A percentile compares a stretch with the other conserved stretches of the same genome.
Conservation (phyloP, 495 filamentous ascomycete species). For the Podospora pseudoanserina region DNA sequence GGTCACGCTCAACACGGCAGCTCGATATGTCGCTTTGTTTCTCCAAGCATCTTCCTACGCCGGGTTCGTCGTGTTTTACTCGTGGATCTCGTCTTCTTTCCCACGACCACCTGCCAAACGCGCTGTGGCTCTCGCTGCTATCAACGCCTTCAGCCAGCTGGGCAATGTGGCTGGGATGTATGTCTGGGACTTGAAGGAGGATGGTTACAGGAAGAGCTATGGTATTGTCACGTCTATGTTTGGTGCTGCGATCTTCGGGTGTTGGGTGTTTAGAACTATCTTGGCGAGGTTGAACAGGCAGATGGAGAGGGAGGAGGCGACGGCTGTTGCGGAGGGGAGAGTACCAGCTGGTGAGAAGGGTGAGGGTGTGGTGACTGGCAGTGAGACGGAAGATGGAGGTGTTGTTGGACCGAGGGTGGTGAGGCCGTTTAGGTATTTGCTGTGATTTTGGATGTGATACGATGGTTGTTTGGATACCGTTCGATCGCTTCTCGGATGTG, state of each 20-base stretch:
- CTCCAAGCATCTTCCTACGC: constrained; percentile 60
- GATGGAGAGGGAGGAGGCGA: constrained; percentile 31
- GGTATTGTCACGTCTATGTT: constrained; percentile 62
- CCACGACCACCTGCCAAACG: constrained; percentile 76
- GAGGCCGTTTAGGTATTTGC: neutral
- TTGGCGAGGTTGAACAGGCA: constrained; percentile 64
- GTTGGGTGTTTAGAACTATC: constrained; percentile 52
- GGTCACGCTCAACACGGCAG: constrained; percentile 57
- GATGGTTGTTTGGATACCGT: neutral
- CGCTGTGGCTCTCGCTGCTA: constrained; percentile 69
- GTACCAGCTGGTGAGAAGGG: neutral
- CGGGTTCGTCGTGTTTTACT: constrained; percentile 65
- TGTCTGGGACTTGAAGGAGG: constrained; percentile 56
- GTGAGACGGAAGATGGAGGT: neutral
- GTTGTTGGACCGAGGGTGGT: neutral
- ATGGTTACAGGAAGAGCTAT: constrained; percentile 41
- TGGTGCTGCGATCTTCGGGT: constrained; percentile 51
- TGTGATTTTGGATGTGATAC: neutral
- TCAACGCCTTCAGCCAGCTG: constrained; percentile 73
- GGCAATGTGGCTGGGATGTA: constrained; percentile 72
- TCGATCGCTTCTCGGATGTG: neutral
- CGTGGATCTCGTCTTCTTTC: constrained; percentile 72
- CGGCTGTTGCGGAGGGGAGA: neutral
- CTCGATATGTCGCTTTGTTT: constrained; percentile 73
- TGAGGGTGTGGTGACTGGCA: neutral